Conservation (phyloP, 2,329 filamentous ascomycete genomes). For the Aspergillus intermedius region DNA sequence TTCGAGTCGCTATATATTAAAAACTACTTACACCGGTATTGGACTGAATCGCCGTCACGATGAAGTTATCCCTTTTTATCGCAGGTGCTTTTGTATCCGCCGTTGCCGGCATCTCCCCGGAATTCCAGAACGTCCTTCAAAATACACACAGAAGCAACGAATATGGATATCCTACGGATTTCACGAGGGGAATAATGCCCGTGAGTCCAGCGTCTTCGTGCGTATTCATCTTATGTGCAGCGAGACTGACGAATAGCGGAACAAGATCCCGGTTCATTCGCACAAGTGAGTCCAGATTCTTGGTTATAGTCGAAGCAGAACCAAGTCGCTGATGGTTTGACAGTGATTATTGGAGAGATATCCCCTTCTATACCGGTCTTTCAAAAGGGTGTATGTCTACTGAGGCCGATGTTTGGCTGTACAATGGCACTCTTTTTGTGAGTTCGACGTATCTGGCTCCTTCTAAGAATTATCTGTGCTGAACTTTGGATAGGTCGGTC, state of each 20-base stretch:
- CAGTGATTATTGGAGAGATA: conserved; percentile 53
- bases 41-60: background rate
- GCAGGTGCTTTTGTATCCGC: conserved; percentile 19
- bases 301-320: background rate
- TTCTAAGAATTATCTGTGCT: conserved; percentile 1
- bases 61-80: conserved; percentile 1
- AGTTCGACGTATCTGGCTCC: conserved; percentile 9
- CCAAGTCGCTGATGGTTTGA: conserved; percentile 1
- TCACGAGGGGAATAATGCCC: conserved; percentile 55
- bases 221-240: too few relatives aligned
- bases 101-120: conserved; percentile 32
- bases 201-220: conserved; percentile 27
- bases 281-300: conserved; percentile 28
- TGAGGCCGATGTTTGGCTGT: conserved; percentile 57
- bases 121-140: conserved; percentile 50
- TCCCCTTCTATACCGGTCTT: conserved; percentile 46
- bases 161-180: conserved; percentile 56
- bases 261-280: conserved; percentile 36
- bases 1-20: background rate
- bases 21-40: background rate
- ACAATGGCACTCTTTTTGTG: conserved; percentile 50
- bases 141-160: conserved; percentile 47
- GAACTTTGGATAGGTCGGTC: conserved; percentile 43
- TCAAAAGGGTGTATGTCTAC: conserved; percentile 52
- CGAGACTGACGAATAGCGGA: background rate